Base-by-base conservation (phyloP, 495 filamentous ascomycete species). In the Penicillium atrosanguineum region DNA sequence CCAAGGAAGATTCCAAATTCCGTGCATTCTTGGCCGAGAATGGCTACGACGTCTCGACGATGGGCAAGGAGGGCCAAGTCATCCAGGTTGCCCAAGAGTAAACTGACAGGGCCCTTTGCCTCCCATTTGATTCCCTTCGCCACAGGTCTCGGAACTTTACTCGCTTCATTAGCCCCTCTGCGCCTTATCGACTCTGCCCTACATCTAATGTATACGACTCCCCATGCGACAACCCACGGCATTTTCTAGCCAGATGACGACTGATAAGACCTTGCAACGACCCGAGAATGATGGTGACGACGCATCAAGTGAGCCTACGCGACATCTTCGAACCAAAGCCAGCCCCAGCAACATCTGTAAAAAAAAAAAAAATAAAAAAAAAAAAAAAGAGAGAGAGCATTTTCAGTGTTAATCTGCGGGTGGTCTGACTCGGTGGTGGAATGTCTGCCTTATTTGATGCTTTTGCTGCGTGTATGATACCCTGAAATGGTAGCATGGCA, bases 41-140 rank as follows among this genome's bases (percentile, higher is more conserved):
- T 48, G 87, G 88, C 21, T 92, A 84, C 72, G 85, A 91, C 63
- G 86, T 81, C 2, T 71, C 78, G 18, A 81, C 85, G 63, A 78
- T 93, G 64, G 88, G 89, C 28, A 73, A 52, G 41, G 61, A 61
- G 0, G 42, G 44, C 21, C 50, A 48, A 26, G 46, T 31, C 44
- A 48, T 18, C 14, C 44, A 37, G 15, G 19, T 14, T 16, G 57
- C 20, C 5, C 54, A 48, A 14, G 55, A 58, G 51, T 59, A 54
- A 55, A n/a, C 4, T n/a, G 16, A 36, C 20, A 4, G 34, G 34
- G 21, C 25, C 15, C 41, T 15, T 31, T 12, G 28, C 3, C 3
- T 31, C 28, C 28, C 7, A 12, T 31, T 31, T 12, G 28, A 2
- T 31, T 12, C 7, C 31, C 31, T 34, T 34, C 12, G 31, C 31